Evolutionary conservation across 2,329 filamentous ascomycete species (phyloP).

Genomic region (Aspergillus fijiensis): DNA sequence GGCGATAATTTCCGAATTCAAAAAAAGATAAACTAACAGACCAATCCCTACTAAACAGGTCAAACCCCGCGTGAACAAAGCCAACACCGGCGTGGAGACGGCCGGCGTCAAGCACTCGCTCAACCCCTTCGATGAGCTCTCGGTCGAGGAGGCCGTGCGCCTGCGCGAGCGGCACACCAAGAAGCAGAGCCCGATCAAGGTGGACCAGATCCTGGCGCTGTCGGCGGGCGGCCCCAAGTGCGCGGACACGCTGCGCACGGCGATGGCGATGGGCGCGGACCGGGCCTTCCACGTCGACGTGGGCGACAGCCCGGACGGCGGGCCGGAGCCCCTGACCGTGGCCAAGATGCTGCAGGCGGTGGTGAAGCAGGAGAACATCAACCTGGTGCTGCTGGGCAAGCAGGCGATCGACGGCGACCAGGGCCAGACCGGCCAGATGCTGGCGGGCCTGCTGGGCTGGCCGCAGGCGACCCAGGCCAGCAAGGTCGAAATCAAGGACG

Average conservation of each 20-base stretch:
- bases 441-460: conserved; percentile 89
- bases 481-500: conserved; percentile 71
- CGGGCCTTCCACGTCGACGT: conserved; percentile 83
- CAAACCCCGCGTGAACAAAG: conserved; percentile 69
- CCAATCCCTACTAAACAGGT: conserved; percentile 45
- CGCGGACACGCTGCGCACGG: conserved; percentile 84
- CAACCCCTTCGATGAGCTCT: conserved; percentile 99
- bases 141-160: conserved; percentile 91
- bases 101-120: conserved; percentile 94
- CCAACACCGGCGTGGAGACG: conserved; percentile 85
- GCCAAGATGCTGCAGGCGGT: conserved; percentile 84
- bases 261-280: conserved; percentile 98
- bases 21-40: not conserved
- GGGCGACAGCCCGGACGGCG: conserved; percentile 64
- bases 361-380: conserved; percentile 79
- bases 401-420: conserved; percentile 98
- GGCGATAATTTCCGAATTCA: not conserved
- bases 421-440: conserved; percentile 96
- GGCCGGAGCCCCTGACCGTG: conserved; percentile 81
- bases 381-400: conserved; percentile 92
- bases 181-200: conserved; percentile 60
- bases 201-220: conserved; percentile 89
- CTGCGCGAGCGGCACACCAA: conserved; percentile 77
- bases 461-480: conserved; percentile 91
- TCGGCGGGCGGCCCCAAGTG: conserved; percentile 85